Base-by-base conservation (phyloP, 2,329 filamentous ascomycete species). In the Aspergillus pseudoviridinutans region DNA sequence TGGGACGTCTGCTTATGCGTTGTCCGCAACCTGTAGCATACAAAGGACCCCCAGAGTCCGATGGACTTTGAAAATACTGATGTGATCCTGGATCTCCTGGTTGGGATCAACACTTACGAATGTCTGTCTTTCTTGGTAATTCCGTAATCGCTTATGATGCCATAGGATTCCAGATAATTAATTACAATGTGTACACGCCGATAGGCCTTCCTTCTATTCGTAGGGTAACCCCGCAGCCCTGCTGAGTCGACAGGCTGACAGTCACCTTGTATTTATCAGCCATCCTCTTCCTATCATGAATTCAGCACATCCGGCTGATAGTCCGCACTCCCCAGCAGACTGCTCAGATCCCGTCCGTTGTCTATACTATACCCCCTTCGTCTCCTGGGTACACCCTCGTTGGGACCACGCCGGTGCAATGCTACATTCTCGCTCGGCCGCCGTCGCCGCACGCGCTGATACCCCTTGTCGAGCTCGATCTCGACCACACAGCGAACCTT, bases 401-500 rank as follows among this genome's bases (percentile, higher is more conserved):
- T 72, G 25, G 68, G 65, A 41, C 61, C 61, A 49, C 61, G 66
- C 22, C 61, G 64, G 50, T 53, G 55, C 14, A 17, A 38, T 17
- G 32, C 14, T 17, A 38, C 32, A 20, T 20, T 58, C 51, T 74
- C 72, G 35, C 66, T 66, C 4, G 71, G 71, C 49, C 68, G 65
- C 42, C 73, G 68, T 27, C 70, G 83, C 59, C 91, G 80, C 0
- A 93, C 88, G 57, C 88, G 79, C 73, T 95, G 90, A 72, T 96
- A 97, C 0, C 90, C 89, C 50, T 87, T 80, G 71, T 97, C 92
- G 10, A 97, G 79, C 70, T 96, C 92, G 55, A 92, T 88, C 73
- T 97, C 93, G 7, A 97, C 83, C 4, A 87, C 88, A 72, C 91
- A 94, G 6, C 93, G 80, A 6, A 96, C 87, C 65, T 88, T 88